Percentiles rank a stretch among this genome's conserved stretches.
Evolutionary conservation across 2,329 filamentous ascomycete genomes (phyloP).

Genomic region (Pseudogymnoascus sp.): DNA sequence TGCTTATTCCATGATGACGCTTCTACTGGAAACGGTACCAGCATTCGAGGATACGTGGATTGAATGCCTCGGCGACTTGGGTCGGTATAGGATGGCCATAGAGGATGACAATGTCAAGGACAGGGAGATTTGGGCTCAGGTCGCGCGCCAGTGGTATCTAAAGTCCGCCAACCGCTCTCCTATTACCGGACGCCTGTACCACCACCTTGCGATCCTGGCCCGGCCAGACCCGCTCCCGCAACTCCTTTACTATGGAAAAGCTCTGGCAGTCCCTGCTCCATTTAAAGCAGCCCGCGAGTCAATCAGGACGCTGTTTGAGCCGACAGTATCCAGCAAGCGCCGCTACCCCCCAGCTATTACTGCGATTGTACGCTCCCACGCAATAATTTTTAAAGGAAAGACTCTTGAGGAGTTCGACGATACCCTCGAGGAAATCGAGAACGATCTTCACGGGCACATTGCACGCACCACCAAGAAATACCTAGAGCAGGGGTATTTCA

Average conservation of each 20-base stretch:
- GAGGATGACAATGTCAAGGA: slow-evolving; percentile 72
- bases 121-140: slow-evolving; percentile 69
- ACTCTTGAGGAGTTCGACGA: slow-evolving; percentile 38
- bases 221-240: slow-evolving; percentile 59
- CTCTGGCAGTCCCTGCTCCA: slow-evolving; percentile 56
- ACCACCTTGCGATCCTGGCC: slow-evolving; percentile 75
- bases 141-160: slow-evolving; percentile 76
- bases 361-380: slow-evolving; percentile 55
- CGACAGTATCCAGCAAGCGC: slow-evolving; percentile 35
- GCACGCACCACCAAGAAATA: slow-evolving; percentile 36
- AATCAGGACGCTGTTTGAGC: slow-evolving; percentile 60
- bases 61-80: slow-evolving; percentile 80
- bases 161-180: slow-evolving; percentile 72
- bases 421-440: slow-evolving; percentile 41
- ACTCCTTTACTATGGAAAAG: slow-evolving; percentile 60
- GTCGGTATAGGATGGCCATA: slow-evolving; percentile 79
- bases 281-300: slow-evolving; percentile 62
- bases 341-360: slow-evolving; percentile 43
- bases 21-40: slow-evolving; percentile 77
- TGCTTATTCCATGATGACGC: slow-evolving; percentile 81
- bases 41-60: slow-evolving; percentile 85
- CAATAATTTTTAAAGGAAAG: slow-evolving; percentile 50
- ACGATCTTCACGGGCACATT: slow-evolving; percentile 49
- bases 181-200: slow-evolving; percentile 69
- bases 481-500: slow-evolving; percentile 44